Conservation (phyloP, 495 filamentous ascomycete species). For the Penicillium egyptiacum region DNA sequence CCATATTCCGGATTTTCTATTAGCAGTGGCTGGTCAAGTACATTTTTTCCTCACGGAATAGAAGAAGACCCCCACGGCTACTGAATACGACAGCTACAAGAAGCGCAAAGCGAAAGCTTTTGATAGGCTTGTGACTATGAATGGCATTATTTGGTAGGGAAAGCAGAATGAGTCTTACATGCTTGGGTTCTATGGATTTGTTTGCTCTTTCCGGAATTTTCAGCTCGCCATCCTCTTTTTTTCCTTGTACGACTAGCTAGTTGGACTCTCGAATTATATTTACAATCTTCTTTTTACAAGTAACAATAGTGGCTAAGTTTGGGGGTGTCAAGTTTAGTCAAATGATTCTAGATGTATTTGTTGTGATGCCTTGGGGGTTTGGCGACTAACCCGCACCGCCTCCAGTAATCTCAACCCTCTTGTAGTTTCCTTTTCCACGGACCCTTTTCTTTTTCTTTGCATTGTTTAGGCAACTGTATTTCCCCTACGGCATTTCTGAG, state of each 20-base stretch:
- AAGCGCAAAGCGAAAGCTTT: background rate
- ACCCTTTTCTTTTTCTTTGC: too few species aligned
- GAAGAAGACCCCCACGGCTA: background rate
- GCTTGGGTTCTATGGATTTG: background rate
- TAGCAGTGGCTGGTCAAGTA: constrained; percentile 21
- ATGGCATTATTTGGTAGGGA: background rate
- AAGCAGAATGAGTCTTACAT: background rate
- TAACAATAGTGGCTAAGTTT: background rate
- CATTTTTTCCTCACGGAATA: constrained; percentile 13
- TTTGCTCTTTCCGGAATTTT: background rate
- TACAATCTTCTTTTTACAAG: too few species aligned
- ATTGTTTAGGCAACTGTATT: too few species aligned
- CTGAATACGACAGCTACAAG: background rate
- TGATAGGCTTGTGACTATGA: background rate
- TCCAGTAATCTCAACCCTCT: too few species aligned
- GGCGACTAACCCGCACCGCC: too few species aligned
- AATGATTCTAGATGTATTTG: background rate
- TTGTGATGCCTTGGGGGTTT: too few species aligned
- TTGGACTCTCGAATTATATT: background rate
- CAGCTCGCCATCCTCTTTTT: background rate
- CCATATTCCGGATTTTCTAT: constrained; percentile 13
- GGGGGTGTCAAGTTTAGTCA: background rate
- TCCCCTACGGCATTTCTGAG: too few species aligned
- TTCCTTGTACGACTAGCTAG: background rate
- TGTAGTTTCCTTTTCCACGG: too few species aligned